Evolutionary conservation across 2,329 filamentous ascomycete genomes (phyloP).

Genomic region (Exophiala calicioides): DNA sequence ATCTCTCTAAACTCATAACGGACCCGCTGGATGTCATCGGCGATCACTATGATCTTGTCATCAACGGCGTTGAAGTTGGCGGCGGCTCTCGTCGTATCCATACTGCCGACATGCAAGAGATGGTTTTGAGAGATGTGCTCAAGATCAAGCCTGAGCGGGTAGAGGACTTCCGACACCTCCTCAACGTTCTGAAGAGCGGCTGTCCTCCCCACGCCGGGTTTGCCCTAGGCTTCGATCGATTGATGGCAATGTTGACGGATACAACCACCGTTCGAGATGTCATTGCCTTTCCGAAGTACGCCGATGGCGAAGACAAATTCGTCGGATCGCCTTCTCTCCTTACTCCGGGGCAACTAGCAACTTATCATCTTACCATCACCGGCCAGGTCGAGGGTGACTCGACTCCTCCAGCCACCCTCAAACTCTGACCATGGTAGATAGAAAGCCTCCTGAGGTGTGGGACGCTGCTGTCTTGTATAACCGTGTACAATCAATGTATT

Average conservation of each 20-base stretch:
- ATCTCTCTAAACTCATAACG: slow-evolving; percentile 72
- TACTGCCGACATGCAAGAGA: slow-evolving; percentile 76
- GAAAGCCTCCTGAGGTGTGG: no score
- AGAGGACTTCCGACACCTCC: slow-evolving; percentile 79
- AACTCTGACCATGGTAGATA: no score
- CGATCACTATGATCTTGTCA: slow-evolving; percentile 92
- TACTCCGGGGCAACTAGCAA: slow-evolving; percentile 59
- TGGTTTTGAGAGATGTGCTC: slow-evolving; percentile 79
- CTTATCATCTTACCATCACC: slow-evolving; percentile 55
- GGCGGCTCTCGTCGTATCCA: slow-evolving; percentile 94
- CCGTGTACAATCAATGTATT: not conserved
- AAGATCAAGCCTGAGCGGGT: slow-evolving; percentile 72
- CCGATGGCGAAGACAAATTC: slow-evolving; percentile 81
- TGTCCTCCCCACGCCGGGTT: slow-evolving; percentile 95
- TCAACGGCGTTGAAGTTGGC: slow-evolving; percentile 92
- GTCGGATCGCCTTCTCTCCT: slow-evolving; percentile 74
- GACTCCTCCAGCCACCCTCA: not conserved
- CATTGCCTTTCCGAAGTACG: slow-evolving; percentile 94
- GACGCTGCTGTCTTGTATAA: no score
- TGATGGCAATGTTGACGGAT: slow-evolving; percentile 77
- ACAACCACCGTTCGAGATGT: slow-evolving; percentile 82
- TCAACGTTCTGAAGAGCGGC: slow-evolving; percentile 77
- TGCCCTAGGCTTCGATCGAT: slow-evolving; percentile 85
- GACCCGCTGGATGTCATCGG: slow-evolving; percentile 73
- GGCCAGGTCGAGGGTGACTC: not conserved